Conservation (phyloP, 495 filamentous ascomycete genomes). For the Hyaloscypha finlandica region DNA sequence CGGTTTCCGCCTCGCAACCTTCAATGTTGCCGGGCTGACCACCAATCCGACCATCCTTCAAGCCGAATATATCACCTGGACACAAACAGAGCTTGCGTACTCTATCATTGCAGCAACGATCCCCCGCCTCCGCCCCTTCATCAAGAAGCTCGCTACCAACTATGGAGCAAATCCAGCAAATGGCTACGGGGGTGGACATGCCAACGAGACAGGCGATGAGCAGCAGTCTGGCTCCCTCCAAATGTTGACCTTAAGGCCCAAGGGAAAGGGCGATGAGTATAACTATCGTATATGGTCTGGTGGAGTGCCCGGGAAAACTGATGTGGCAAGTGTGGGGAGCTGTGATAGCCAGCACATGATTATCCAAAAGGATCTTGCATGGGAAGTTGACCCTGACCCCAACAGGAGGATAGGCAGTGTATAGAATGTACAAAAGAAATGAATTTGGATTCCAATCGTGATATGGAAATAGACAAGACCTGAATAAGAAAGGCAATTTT, state of each 20-base stretch:
- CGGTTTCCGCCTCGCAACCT: neutral
- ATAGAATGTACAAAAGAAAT: no score
- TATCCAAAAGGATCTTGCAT: neutral
- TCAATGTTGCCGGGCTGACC: neutral
- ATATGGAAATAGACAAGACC: no score
- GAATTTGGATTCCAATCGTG: no score
- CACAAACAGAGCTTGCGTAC: neutral
- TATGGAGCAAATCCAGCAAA: neutral
- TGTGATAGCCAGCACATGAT: neutral
- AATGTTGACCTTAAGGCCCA: neutral
- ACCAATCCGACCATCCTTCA: neutral
- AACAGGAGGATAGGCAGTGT: no score
- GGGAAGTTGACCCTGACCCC: neutral
- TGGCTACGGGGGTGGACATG: neutral
- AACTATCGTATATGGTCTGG: neutral
- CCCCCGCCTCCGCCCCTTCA: neutral
- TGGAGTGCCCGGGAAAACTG: neutral
- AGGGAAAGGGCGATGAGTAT: neutral
- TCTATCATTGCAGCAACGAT: constrained; percentile 1
- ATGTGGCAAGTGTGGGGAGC: neutral
- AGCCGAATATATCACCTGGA: neutral
- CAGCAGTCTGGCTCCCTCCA: neutral
- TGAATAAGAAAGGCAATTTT: no score
- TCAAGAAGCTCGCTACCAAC: neutral
- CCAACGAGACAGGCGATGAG: neutral